Base-by-base conservation (phyloP, 768 basidiomycete genomes). In the Austroboletus festivus region DNA sequence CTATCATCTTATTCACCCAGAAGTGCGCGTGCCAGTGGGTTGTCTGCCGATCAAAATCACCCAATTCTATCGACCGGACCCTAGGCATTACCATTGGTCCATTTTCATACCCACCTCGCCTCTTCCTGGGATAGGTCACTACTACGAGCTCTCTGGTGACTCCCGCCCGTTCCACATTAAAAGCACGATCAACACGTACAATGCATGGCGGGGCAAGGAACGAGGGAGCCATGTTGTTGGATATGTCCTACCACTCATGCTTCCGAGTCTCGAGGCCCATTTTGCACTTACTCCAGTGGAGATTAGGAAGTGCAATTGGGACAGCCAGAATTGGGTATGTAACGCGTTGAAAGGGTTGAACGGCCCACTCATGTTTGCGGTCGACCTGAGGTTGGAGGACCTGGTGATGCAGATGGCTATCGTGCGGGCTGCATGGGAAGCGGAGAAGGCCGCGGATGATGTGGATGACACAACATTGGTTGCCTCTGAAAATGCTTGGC, bases 21-120 rank as follows among this genome's bases (percentile, higher is more conserved):
- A 46, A 19, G 44, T 56, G n/a, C 4, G 13, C 16, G 19, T 51
- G 11, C 44, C 42, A 11, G 13, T 0, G 0, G 53, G 44, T 15
- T 40, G 1, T 26, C 53, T 55, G 9, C 54, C 54, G 18, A 39
- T 55, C 6, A 30, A 41, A 39, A 38, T 46, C 23, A 31, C 4
- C 13, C 48, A 46, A 13, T 51, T 37, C 23, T 22, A 7, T 28
- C 42, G 13, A 35, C n/a, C 8, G 13, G 42, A 56, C 34, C 33
- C 48, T 15, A n/a, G 5, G 20, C 12, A 40, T 16, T 18, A 46
- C n/a, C 48, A 55, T 34, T 51, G 45, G 54, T 30, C 48, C 23
- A 44, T 51, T 37, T 55, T 51, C 48, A 20, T 55, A 37, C 48
- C 54, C 11, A 55, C 48, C 0, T 55, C 54, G 7, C 19, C 34